Conservation (phyloP, 2,329 filamentous ascomycete genomes). For the Aspergillus piperis region DNA sequence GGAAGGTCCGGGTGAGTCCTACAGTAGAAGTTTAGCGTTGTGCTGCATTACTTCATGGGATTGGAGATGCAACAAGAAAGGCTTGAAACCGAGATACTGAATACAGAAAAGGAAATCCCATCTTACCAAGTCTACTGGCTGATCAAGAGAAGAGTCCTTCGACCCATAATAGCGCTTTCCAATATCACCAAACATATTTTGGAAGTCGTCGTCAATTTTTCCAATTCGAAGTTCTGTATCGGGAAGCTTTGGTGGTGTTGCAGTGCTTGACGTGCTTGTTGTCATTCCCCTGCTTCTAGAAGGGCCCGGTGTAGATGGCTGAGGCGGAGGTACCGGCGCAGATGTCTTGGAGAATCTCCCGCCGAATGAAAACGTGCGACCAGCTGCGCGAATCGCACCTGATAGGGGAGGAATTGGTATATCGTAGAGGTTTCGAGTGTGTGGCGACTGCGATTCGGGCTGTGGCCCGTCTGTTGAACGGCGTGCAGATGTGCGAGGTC, state of each 20-base stretch:
- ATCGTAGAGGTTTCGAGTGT: conserved; percentile 43
- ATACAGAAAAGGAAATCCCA: background rate
- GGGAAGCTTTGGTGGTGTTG: conserved; percentile 53
- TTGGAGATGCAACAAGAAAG: background rate
- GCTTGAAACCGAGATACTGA: background rate
- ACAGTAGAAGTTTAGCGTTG: conserved; percentile 21
- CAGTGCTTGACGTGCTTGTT: conserved; percentile 53
- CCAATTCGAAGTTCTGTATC: conserved; percentile 48
- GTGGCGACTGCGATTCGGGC: conserved; percentile 40
- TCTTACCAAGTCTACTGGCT: conserved; percentile 26
- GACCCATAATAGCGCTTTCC: conserved; percentile 36
- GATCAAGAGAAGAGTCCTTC: conserved; percentile 28
- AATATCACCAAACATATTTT: conserved; percentile 54
- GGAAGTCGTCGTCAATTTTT: conserved; percentile 49
- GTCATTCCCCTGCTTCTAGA: conserved; percentile 52
- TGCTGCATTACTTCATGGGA: background rate
- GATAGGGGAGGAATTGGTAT: conserved; percentile 46
- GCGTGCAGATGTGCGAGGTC: conserved; percentile 58
- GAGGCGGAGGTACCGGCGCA: conserved; percentile 23
- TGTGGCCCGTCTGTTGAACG: conserved; percentile 54
- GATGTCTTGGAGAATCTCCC: conserved; percentile 41
- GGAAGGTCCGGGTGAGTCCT: conserved; percentile 29
- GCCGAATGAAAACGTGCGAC: conserved; percentile 57
- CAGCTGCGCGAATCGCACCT: conserved; percentile 48
- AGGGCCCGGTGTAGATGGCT: conserved; percentile 27